Conservation (phyloP, 306 rosid species). For the Fragaria vesca region DNA sequence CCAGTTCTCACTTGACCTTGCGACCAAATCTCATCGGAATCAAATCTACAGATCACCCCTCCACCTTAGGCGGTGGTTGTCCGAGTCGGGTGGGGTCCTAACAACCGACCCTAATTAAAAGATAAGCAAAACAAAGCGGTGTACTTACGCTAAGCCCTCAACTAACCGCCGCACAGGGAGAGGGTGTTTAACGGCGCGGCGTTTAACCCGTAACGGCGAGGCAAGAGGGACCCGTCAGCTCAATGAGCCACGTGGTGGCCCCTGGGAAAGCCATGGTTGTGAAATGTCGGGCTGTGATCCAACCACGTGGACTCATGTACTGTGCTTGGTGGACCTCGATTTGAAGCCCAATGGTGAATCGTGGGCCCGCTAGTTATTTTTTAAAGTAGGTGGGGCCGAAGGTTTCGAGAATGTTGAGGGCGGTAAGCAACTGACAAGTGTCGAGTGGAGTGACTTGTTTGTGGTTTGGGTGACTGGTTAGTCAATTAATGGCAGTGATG, state of each 20-base stretch:
- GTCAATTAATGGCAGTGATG: neutral
- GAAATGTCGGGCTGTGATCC: slow-evolving; percentile 9
- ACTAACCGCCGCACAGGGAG: neutral
- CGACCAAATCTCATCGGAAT: too few species aligned
- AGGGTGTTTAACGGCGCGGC: neutral
- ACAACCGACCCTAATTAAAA: neutral
- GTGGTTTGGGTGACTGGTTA: neutral
- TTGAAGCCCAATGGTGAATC: neutral
- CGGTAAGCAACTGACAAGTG: neutral
- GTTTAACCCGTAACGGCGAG: neutral
- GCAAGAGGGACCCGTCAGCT: neutral
- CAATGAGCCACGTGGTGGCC: slow-evolving; percentile 39
- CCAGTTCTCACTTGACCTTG: too few species aligned
- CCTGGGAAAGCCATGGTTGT: slow-evolving; percentile 27
- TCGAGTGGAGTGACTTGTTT: neutral
- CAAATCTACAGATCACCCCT: neutral
- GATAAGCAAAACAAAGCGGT: neutral
- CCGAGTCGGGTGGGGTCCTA: neutral
- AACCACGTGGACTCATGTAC: slow-evolving; percentile 41
- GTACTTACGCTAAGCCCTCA: neutral
- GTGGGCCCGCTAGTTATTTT: neutral
- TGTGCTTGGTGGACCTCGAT: neutral
- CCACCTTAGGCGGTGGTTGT: neutral
- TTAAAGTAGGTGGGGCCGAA: neutral
- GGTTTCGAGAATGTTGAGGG: neutral